Evolutionary conservation across 1,284 basidiomycete species (phyloP).

Genomic region (Cryptococcus sp.): DNA sequence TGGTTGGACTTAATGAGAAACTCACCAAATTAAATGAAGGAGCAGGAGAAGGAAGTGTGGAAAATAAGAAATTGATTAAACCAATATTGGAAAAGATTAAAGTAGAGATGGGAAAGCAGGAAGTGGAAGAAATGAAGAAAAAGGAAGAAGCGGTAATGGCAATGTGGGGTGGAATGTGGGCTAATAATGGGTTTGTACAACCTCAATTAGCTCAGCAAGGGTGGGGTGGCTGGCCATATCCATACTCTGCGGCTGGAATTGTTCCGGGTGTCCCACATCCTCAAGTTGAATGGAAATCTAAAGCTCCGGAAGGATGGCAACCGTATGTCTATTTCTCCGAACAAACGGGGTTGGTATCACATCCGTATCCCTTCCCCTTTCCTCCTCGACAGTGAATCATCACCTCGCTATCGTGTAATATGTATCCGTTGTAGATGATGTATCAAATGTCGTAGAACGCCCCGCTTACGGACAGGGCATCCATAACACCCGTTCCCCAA

Average conservation of each 20-base stretch:
- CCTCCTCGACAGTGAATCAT: too few relatives aligned
- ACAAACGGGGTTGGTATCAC: neutral
- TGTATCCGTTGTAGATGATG: too few relatives aligned
- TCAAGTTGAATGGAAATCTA: conserved; percentile 17
- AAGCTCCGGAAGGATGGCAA: conserved; percentile 32
- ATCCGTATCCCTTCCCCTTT: neutral
- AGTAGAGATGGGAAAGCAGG: conserved; percentile 14
- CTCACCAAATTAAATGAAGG: conserved; percentile 22
- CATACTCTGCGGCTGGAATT: conserved; percentile 12
- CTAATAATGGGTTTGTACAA: conserved; percentile 13
- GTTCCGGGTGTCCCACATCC: conserved; percentile 20
- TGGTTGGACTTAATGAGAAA: conserved; percentile 23
- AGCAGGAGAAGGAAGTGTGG: conserved; percentile 18
- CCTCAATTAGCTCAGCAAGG: conserved; percentile 13
- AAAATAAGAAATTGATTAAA: conserved; percentile 29
- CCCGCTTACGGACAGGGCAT: neutral
- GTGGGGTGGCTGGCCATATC: conserved; percentile 28
- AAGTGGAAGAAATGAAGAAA: conserved; percentile 31
- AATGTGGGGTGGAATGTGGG: conserved; percentile 40
- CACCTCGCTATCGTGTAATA: too few relatives aligned
- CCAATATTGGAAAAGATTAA: conserved; percentile 27
- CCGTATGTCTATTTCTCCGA: conserved; percentile 21
- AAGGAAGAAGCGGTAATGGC: conserved; percentile 29
- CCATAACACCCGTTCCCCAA: conserved; percentile 13
- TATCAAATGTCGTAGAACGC: too few relatives aligned